phyloP scores from a whole-genome alignment of 192 early-diverging fungal genomes.

The Entophlyctis luteolus region DNA sequence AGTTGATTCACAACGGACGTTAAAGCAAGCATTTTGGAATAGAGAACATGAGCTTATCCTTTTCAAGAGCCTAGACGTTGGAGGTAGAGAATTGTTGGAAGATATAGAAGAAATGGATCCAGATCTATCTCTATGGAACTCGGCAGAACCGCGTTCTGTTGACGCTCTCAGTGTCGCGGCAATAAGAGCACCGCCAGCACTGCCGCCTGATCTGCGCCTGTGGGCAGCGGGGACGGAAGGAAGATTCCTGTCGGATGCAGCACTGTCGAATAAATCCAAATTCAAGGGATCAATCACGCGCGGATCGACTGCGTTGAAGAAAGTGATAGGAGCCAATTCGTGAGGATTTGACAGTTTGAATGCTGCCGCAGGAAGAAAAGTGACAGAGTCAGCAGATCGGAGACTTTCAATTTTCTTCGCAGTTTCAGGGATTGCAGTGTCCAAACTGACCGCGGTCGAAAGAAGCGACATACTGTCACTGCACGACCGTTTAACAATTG shows the following conservation, averaged over 20 bases:
- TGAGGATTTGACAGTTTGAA: conserved; percentile 4
- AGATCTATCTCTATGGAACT: no score
- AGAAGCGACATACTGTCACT: conserved; percentile 8
- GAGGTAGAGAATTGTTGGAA: no score
- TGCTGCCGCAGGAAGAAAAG: background rate
- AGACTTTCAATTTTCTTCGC: background rate
- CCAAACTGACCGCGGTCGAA: background rate
- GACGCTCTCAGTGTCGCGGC: background rate
- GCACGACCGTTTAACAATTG: background rate
- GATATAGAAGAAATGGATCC: no score
- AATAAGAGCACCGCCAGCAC: conserved; percentile 15
- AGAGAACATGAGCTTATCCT: conserved; percentile 7
- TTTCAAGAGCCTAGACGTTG: conserved; percentile 9
- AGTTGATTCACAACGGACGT: background rate
- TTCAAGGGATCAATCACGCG: conserved; percentile 14
- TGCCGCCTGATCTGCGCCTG: background rate
- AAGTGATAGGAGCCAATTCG: background rate
- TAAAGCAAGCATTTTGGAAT: conserved; percentile 6
- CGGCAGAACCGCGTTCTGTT: no score
- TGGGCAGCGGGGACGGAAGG: no score
- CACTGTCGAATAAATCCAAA: background rate
- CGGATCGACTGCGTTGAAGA: conserved; percentile 23
- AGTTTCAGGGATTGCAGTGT: background rate
- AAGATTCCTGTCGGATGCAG: background rate
- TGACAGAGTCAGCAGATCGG: conserved; percentile 8